Evolutionary conservation across 2,329 filamentous ascomycete genomes (phyloP), one percentile per base, ranked within the genome.

Genomic region (Cladophialophora chaetospira): DNA sequence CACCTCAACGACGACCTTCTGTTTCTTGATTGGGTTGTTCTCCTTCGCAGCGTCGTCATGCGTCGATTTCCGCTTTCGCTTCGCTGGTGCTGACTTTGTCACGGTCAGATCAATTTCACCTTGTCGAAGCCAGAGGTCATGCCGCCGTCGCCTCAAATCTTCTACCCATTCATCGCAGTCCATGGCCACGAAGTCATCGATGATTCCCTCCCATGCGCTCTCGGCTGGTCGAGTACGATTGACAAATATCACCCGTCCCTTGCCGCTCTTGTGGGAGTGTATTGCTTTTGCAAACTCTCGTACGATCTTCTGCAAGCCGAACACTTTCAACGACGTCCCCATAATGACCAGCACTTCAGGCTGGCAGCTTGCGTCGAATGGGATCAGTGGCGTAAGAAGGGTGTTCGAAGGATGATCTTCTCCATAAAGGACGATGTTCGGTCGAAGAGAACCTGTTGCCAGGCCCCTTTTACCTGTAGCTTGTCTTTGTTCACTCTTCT

Each of bases 141-240:
- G 81, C 54, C 85, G 79, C 51, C 82, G 80, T 48, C 73, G 71
- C 58, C 81, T 82, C 52, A 89, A 68, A 65, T 88, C 84, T 8
- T 78, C 71, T 0, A 89, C 86, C 87, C 87, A 90, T 3, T 82
- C 82, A 63, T 90, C 87, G 58, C 87, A 89, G 66, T 89, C 87
- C 86, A 86, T 88, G 61, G 87, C 79, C 1, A 90, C 79, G 82
- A 86, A 89, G 60, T 86, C 88, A 70, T 90, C 87, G 51, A 90
- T 86, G 0, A 88, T 74, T 52, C 88, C 86, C 1, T 85, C 83
- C 87, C 87, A 90, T 1, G 80, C 81, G 66, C 87, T 89, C 66
- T 88, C 86, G 0, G 87, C 79, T 0, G 87, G 86, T 65, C 87
- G 87, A 1, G 87, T 88, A 19, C 86, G 82, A 70, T 90, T 90